A percentile compares a stretch with the other conserved stretches of the same genome.
Evolutionary conservation across 805 yeast genomes (phyloP).

Genomic region (Ogataea ganodermae): DNA sequence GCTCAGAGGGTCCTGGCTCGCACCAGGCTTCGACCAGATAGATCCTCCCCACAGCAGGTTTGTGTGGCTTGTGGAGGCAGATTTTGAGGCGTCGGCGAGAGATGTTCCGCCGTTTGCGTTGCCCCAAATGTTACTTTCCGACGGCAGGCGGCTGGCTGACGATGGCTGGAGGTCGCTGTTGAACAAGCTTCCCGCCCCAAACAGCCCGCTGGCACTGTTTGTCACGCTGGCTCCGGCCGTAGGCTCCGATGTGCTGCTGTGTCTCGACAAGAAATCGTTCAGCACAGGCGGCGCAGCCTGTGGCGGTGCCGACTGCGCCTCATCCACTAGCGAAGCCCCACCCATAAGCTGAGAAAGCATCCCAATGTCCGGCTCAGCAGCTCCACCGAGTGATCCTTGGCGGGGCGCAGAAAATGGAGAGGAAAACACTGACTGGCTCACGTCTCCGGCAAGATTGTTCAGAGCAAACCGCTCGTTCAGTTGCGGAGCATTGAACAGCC

Average conservation of each 20-base stretch:
- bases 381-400: constrained; percentile 17
- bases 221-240: background rate
- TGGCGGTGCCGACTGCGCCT: constrained; percentile 1
- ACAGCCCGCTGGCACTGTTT: background rate
- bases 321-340: constrained; percentile 7
- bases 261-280: constrained; percentile 16
- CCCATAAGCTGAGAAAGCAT: constrained; percentile 33
- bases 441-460: background rate
- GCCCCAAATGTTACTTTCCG: constrained; percentile 18
- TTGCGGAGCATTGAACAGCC: constrained; percentile 2
- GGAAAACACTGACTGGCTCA: constrained; percentile 8
- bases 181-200: constrained; percentile 10
- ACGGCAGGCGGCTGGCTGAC: background rate
- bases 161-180: constrained; percentile 8
- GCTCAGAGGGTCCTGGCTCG: background rate
- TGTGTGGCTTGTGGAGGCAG: constrained; percentile 17
- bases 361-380: constrained; percentile 39
- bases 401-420: constrained; percentile 11
- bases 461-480: constrained; percentile 1
- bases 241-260: constrained; percentile 15
- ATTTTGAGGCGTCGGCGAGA: constrained; percentile 4
- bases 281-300: constrained; percentile 4
- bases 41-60: constrained; percentile 30
- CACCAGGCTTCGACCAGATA: constrained; percentile 18
- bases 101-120: constrained; percentile 2